phyloP scores from a whole-genome alignment of 495 filamentous ascomycete genomes.

The Tuber brumale region DNA sequence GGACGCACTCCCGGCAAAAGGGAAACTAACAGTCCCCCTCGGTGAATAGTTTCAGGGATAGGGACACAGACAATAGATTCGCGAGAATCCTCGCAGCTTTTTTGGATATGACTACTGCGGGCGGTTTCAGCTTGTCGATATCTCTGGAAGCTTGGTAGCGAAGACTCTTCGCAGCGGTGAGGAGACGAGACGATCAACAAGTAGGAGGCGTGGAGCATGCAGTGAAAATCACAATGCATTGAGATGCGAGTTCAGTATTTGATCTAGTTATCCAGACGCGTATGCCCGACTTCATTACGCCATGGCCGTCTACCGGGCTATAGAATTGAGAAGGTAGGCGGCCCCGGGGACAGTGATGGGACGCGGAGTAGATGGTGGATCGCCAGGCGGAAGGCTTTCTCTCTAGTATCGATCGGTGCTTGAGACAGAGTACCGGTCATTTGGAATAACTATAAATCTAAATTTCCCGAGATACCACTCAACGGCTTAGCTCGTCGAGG shows the following conservation, averaged over 20 bases:
- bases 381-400: neutral
- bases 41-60: slow-evolving; percentile 14
- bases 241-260: slow-evolving; percentile 9
- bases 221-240: slow-evolving; percentile 18
- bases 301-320: neutral
- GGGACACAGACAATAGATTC: slow-evolving; percentile 7
- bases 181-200: slow-evolving; percentile 4
- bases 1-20: slow-evolving; percentile 13
- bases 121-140: neutral
- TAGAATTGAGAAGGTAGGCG: neutral
- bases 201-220: slow-evolving; percentile 10
- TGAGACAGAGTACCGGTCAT: neutral
- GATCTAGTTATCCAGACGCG: slow-evolving; percentile 18
- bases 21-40: slow-evolving; percentile 6
- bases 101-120: neutral
- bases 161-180: slow-evolving; percentile 3
- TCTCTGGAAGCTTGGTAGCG: slow-evolving; percentile 24
- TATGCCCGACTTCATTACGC: slow-evolving; percentile 4
- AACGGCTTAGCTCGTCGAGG: neutral
- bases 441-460: neutral
- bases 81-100: neutral
- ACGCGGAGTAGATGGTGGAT: neutral
- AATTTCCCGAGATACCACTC: neutral
- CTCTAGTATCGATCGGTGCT: neutral
- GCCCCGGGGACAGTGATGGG: neutral